phyloP scores from a whole-genome alignment of 495 filamentous ascomycete species.

The Xylaria intraflava region DNA sequence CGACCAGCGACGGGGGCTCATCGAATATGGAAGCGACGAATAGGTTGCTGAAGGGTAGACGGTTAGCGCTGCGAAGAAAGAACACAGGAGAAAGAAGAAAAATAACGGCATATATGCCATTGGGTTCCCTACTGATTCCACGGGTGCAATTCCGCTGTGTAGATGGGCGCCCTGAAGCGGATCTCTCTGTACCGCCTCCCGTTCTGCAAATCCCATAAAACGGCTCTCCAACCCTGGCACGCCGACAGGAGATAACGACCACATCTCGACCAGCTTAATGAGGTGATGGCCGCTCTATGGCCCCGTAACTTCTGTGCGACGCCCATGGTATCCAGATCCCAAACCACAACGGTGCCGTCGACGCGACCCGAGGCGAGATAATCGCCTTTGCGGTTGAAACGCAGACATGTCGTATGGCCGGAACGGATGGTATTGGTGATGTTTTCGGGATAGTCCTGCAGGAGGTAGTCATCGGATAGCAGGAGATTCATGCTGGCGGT shows the following conservation, averaged over 20 bases:
- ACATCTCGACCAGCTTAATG: conserved; percentile 86
- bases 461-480: conserved; percentile 56
- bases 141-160: conserved; percentile 91
- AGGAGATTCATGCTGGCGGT: conserved; percentile 42
- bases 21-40: conserved; percentile 90
- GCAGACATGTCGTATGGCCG: conserved; percentile 58
- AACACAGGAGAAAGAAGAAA: neutral
- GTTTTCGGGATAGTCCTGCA: conserved; percentile 90
- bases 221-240: conserved; percentile 92
- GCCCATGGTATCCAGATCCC: conserved; percentile 94
- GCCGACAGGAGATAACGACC: conserved; percentile 89
- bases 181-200: conserved; percentile 53
- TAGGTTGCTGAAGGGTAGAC: conserved; percentile 50
- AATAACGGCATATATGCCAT: neutral
- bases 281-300: conserved; percentile 85
- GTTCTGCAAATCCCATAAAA: conserved; percentile 87
- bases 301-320: conserved; percentile 88
- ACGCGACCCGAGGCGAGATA: conserved; percentile 89
- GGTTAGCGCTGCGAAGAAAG: neutral
- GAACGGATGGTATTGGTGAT: conserved; percentile 78
- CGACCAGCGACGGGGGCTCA: conserved; percentile 82
- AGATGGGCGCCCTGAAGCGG: conserved; percentile 84
- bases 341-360: conserved; percentile 90
- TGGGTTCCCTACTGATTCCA: conserved; percentile 65
- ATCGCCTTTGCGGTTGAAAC: conserved; percentile 91